Evolutionary conservation across 2,329 filamentous ascomycete genomes (phyloP).

Genomic region (Colletotrichum sansevieriae): DNA sequence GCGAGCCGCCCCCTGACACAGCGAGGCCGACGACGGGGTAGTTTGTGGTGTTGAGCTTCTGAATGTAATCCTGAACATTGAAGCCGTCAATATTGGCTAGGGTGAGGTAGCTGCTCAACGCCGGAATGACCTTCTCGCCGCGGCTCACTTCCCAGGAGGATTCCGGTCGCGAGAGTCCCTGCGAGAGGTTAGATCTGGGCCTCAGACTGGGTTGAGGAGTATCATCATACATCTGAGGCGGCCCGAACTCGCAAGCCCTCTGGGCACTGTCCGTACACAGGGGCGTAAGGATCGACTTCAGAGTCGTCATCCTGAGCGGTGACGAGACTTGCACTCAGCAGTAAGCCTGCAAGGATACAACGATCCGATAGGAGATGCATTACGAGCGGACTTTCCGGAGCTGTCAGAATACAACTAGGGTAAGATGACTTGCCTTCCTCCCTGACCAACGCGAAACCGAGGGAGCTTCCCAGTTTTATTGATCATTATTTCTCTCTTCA

Average conservation of each 20-base stretch:
- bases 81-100: constrained; percentile 44
- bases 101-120: constrained; percentile 44
- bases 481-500: background rate
- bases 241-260: constrained; percentile 16
- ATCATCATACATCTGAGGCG: background rate
- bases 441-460: background rate
- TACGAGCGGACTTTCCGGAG: background rate
- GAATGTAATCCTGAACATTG: constrained; percentile 43
- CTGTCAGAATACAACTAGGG: background rate
- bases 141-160: constrained; percentile 43
- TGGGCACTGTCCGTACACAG: constrained; percentile 32
- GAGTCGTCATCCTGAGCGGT: constrained; percentile 6
- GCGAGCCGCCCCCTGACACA: constrained; percentile 47
- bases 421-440: background rate
- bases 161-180: constrained; percentile 46
- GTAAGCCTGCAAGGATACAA: background rate
- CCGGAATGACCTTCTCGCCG: constrained; percentile 43
- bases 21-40: constrained; percentile 46
- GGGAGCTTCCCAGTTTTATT: background rate
- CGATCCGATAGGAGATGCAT: constrained; percentile 1
- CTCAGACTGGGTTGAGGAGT: background rate
- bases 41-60: constrained; percentile 42
- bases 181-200: background rate
- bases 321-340: background rate
- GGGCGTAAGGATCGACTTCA: constrained; percentile 32